Percentiles rank a stretch among this genome's conserved stretches.
phyloP scores from a whole-genome alignment of 257 asterid species.

The Nicotiana knightiana region DNA sequence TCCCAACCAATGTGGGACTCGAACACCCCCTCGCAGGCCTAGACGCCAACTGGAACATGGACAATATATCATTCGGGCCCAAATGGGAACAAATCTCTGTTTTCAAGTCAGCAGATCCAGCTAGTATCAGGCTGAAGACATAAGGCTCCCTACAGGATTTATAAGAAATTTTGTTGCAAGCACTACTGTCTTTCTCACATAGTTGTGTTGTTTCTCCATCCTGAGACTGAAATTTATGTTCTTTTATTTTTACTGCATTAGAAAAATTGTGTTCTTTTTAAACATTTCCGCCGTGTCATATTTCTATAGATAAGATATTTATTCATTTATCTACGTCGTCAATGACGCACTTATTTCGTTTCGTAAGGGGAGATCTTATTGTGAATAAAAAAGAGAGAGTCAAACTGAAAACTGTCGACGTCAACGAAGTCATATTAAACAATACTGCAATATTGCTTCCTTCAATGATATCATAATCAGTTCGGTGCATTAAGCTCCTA shows the following conservation, averaged over 20 bases:
- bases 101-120: constrained; percentile 19
- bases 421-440: not conserved
- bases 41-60: too few relatives aligned
- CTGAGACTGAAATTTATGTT: not conserved
- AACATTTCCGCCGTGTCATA: not conserved
- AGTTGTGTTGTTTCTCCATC: constrained; percentile 16
- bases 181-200: constrained; percentile 9
- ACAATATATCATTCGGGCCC: constrained; percentile 6
- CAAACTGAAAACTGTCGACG: not conserved
- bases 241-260: too few relatives aligned
- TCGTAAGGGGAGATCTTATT: not conserved
- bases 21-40: too few relatives aligned
- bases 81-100: constrained; percentile 5
- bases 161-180: constrained; percentile 1
- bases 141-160: constrained; percentile 12
- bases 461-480: too few relatives aligned
- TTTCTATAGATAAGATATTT: too few relatives aligned
- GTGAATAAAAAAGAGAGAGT: not conserved
- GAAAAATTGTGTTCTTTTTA: not conserved
- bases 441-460: not conserved
- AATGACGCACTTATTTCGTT: not conserved
- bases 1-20: too few relatives aligned
- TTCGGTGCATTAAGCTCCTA: too few relatives aligned
- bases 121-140: constrained; percentile 17
- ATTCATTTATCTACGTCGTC: not conserved